These are phyloP conservation scores for Tillandsia fasciculata DNA, from an alignment of 176 grass and related monocot species.

Conservation along the genomic window DNA sequence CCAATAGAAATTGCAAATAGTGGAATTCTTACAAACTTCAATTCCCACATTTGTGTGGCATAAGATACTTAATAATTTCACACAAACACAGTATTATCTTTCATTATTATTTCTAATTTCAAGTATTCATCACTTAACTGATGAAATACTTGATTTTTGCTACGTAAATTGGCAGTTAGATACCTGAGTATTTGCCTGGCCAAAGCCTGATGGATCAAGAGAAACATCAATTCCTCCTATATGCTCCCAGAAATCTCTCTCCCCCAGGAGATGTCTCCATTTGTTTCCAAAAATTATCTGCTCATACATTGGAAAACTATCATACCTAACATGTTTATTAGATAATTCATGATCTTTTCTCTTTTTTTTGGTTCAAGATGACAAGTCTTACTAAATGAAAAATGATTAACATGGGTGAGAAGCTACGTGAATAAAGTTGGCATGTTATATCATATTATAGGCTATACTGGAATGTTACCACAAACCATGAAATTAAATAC, in stretches of 20 bases:
- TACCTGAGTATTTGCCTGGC: conserved; percentile 96
- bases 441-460: no score
- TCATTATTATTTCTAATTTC: no score
- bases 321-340: not conserved
- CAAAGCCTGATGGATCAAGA: conserved; percentile 80
- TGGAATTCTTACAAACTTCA: not conserved
- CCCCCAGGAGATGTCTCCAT: conserved; percentile 84
- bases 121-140: no score
- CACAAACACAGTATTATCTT: no score
- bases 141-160: no score
- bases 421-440: no score
- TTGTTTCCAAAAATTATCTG: conserved; percentile 92
- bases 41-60: not conserved
- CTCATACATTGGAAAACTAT: not conserved
- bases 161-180: not conserved
- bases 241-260: conserved; percentile 92
- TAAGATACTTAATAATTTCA: not conserved
- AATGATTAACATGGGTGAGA: no score
- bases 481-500: no score
- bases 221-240: conserved; percentile 81
- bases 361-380: not conserved
- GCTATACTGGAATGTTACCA: no score
- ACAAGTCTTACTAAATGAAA: no score
- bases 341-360: not conserved
- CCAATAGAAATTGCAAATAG: conserved; percentile 9